phyloP scores from a whole-genome alignment of 2,329 filamentous ascomycete species.

The Pezicula carpinea region DNA sequence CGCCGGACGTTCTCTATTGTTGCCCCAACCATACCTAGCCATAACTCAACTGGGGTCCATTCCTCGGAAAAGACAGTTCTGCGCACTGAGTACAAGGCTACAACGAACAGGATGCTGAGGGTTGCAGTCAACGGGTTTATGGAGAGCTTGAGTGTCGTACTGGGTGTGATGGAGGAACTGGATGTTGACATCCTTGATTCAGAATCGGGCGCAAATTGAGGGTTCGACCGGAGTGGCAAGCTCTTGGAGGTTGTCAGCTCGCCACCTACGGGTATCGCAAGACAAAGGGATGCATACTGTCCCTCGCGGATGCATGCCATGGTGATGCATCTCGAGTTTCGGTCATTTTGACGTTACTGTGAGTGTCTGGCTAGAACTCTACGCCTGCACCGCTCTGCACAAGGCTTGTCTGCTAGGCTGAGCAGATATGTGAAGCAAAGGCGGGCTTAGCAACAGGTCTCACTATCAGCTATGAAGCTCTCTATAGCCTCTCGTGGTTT shows the following conservation, averaged over 20 bases:
- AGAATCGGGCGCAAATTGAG: constrained; percentile 27
- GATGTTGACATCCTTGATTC: constrained; percentile 73
- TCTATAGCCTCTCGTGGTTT: no score
- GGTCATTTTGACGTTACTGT: no score
- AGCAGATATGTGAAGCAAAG: no score
- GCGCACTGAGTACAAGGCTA: constrained; percentile 73
- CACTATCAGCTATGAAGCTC: no score
- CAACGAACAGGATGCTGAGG: constrained; percentile 92
- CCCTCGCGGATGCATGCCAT: not conserved
- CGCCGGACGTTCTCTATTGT: constrained; percentile 62
- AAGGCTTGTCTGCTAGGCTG: no score
- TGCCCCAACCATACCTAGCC: constrained; percentile 15
- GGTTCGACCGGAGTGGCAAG: no score
- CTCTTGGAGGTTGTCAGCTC: no score
- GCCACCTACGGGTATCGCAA: not conserved
- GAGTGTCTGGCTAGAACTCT: no score
- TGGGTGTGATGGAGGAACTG: constrained; percentile 86
- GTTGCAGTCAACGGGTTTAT: constrained; percentile 97
- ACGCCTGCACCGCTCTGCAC: no score
- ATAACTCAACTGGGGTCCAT: constrained; percentile 12
- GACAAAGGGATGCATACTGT: not conserved
- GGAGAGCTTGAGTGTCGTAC: constrained; percentile 77
- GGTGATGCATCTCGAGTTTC: no score
- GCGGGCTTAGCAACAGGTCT: no score
- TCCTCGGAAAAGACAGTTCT: constrained; percentile 50